Base-by-base conservation (phyloP, 1,284 basidiomycete genomes). In the Sanghuangporus sanghuang region DNA sequence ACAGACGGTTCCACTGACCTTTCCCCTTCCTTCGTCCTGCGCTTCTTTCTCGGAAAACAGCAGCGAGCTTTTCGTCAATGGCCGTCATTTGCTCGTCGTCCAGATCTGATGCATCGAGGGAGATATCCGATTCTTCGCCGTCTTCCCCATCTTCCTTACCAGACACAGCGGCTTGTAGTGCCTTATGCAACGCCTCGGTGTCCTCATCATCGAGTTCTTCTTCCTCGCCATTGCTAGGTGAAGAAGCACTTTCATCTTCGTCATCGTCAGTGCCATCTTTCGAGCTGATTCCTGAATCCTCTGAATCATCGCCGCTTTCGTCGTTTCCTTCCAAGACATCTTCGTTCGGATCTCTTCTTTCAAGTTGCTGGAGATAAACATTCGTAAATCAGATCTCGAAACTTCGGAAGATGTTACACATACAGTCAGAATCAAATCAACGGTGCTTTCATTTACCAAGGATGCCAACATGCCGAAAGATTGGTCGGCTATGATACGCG, bases 41-140 rank as follows among this genome's bases (percentile, higher is more conserved):
- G n/a, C 81, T 75, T 63, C 86, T 85, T 54, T 84, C 79, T 67
- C 85, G 85, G 85, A 99, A 98, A 44, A 96, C 90, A 64, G 90
- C 86, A 5, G 93, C 93, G 6, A 99, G 85, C 72, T 97, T 93
- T 66, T 93, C 92, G 72, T 99, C 96, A 50, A 98, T 85, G 56
- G 91, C 90, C 81, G 98, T 87, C 96, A 98, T 99, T 77, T 98
- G 93, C 53, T 98, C 96, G 72, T 98, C 96, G 71, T 96, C 91
- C 87, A 95, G 90, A 32, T 89, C 78, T 52, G 91, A 89, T 69
- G 90, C 87, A 38, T 90, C 79, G 1, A 77, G 77, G 48, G 75
- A 74, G 7, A 78, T 77, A 38, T 76, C 78, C 14, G 74, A 78
- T 36, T 81, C 79, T 3, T 77, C 82, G 36, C 81, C 79, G 3